A percentile compares a stretch with the other conserved stretches of the same genome.
These are phyloP conservation scores for Aspergillus novofumigatus DNA, from an alignment of 2,329 filamentous ascomycete species.

Conservation along the genomic window DNA sequence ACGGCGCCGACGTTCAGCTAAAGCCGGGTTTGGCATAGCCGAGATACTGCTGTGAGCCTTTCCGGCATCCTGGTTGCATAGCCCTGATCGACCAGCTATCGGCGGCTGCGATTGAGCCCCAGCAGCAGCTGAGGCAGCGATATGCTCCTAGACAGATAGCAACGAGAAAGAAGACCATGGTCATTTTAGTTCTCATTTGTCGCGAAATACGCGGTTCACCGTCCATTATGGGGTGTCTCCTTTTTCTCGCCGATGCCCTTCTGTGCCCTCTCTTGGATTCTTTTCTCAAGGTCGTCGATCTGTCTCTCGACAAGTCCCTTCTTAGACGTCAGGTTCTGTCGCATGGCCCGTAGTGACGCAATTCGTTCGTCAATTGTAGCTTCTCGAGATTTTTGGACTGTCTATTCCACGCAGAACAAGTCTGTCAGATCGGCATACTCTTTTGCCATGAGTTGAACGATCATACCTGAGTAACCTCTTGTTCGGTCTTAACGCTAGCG, in stretches of 20 bases:
- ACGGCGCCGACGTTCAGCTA: background rate
- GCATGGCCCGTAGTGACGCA: constrained; percentile 48
- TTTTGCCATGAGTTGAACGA: background rate
- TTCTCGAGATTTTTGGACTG: constrained; percentile 45
- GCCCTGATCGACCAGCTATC: background rate
- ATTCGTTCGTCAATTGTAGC: constrained; percentile 53
- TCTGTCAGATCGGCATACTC: background rate
- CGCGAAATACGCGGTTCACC: constrained; percentile 1
- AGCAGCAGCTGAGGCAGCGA: background rate
- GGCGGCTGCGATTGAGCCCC: background rate
- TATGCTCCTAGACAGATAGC: background rate
- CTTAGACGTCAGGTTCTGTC: constrained; percentile 48
- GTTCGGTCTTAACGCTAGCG: constrained; percentile 53
- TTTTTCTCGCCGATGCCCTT: constrained; percentile 31
- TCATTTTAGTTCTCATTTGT: too few relatives aligned
- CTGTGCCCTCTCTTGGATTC: constrained; percentile 37
- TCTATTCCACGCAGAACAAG: constrained; percentile 26
- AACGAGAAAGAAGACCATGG: background rate
- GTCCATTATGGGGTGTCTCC: constrained; percentile 18
- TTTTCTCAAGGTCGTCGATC: constrained; percentile 48
- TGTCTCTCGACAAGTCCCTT: constrained; percentile 55
- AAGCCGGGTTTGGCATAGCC: background rate
- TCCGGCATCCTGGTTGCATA: background rate
- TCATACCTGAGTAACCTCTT: constrained; percentile 50
- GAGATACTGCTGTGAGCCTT: background rate